Conservation (phyloP, 2,329 filamentous ascomycete genomes). For the Plectosphaerella plurivora region DNA sequence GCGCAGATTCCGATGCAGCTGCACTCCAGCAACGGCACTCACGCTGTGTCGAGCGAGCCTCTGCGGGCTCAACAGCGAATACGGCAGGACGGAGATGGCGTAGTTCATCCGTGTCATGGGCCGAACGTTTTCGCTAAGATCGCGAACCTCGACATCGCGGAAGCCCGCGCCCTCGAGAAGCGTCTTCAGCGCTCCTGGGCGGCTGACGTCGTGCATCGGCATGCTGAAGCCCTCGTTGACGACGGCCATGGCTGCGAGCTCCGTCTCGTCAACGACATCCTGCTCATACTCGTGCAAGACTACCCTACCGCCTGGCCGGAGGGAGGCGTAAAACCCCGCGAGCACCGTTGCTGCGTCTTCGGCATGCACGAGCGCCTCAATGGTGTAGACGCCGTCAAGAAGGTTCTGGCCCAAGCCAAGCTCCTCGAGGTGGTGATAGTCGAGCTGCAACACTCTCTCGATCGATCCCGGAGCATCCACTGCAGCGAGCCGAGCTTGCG, state of each 20-base stretch:
- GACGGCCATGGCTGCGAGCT: slow-evolving; percentile 21
- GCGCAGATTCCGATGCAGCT: too few relatives aligned
- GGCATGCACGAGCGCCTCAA: slow-evolving; percentile 53
- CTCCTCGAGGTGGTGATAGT: slow-evolving; percentile 47
- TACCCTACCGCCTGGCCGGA: slow-evolving; percentile 41
- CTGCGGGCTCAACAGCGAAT: slow-evolving; percentile 13
- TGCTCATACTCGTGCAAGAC: slow-evolving; percentile 44
- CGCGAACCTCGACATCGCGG: slow-evolving; percentile 35
- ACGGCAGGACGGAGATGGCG: slow-evolving; percentile 39
- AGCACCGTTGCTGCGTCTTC: slow-evolving; percentile 39
- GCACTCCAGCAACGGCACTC: too few relatives aligned
- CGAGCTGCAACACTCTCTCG: slow-evolving; percentile 30
- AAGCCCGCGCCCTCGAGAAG: slow-evolving; percentile 40
- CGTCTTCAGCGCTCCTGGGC: slow-evolving; percentile 29
- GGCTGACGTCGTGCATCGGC: slow-evolving; percentile 35
- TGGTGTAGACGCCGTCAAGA: slow-evolving; percentile 49
- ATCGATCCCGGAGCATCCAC: slow-evolving; percentile 30
- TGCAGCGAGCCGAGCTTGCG: slow-evolving; percentile 19
- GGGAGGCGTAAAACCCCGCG: slow-evolving; percentile 38
- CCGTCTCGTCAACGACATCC: slow-evolving; percentile 18
- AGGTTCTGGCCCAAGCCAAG: slow-evolving; percentile 13
- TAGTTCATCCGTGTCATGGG: slow-evolving; percentile 47
- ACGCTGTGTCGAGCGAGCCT: too few relatives aligned
- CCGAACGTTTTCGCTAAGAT: slow-evolving; percentile 40
- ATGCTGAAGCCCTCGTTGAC: slow-evolving; percentile 41